Conservation (phyloP, 1,284 basidiomycete genomes). For the Irpex lacteus region DNA sequence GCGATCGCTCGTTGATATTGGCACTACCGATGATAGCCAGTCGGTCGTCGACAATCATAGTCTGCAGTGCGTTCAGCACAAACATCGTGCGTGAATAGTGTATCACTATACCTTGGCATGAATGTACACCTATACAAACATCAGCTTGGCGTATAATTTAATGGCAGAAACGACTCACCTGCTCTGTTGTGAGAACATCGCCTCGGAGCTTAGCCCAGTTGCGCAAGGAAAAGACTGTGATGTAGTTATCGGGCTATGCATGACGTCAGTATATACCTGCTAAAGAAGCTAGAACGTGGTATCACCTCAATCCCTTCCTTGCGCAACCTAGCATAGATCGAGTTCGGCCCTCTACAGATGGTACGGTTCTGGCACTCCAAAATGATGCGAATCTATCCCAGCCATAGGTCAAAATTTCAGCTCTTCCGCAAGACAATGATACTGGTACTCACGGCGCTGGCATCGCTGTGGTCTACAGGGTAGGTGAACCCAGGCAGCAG, state of each 20-base stretch:
- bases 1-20: conserved; percentile 97
- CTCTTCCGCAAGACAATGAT: neutral
- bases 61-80: conserved; percentile 25
- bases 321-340: conserved; percentile 86
- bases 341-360: conserved; percentile 87
- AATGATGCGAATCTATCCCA: conserved; percentile 81
- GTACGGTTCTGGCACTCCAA: conserved; percentile 92
- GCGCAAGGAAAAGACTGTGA: conserved; percentile 88
- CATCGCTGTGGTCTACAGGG: conserved; percentile 91
- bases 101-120: conserved; percentile 62
- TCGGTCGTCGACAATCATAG: conserved; percentile 95
- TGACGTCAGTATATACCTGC: neutral
- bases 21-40: conserved; percentile 98
- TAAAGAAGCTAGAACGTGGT: too few species aligned
- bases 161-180: conserved; percentile 36
- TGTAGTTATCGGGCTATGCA: conserved; percentile 85
- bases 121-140: conserved; percentile 69
- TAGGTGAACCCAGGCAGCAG: conserved; percentile 93
- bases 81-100: neutral
- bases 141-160: neutral
- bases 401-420: neutral
- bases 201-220: conserved; percentile 92
- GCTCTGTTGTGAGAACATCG: conserved; percentile 87
- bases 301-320: conserved; percentile 62
- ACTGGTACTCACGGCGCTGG: conserved; percentile 69